Evolutionary conservation across 108 stramenopile genomes (phyloP).

Genomic region (Epithemia pelagica): DNA sequence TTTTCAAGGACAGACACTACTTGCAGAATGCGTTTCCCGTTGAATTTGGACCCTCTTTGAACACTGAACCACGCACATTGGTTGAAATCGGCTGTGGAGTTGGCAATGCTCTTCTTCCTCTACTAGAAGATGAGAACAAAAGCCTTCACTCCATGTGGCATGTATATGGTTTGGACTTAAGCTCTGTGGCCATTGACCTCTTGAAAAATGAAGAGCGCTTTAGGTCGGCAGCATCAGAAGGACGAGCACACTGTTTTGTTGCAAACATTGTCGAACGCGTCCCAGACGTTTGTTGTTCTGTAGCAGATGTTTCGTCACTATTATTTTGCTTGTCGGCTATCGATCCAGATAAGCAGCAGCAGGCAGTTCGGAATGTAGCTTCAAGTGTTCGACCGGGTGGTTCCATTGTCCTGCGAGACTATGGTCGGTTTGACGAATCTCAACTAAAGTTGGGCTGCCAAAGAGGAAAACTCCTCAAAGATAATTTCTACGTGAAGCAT

Average conservation of each 20-base stretch:
- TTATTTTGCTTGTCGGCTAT: slow-evolving; percentile 84
- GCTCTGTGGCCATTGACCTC: slow-evolving; percentile 47
- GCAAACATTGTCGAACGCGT: slow-evolving; percentile 41
- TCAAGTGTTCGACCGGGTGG: slow-evolving; percentile 59
- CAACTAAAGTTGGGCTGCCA: slow-evolving; percentile 57
- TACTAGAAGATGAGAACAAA: slow-evolving; percentile 31
- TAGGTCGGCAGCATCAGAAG: slow-evolving; percentile 10
- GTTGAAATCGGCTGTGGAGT: slow-evolving; percentile 90
- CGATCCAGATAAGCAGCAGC: slow-evolving; percentile 26
- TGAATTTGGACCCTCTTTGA: slow-evolving; percentile 33
- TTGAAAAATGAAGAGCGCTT: slow-evolving; percentile 55
- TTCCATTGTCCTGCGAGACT: slow-evolving; percentile 74
- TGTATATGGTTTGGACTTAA: slow-evolving; percentile 59
- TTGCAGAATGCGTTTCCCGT: slow-evolving; percentile 68
- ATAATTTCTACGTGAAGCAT: slow-evolving; percentile 59
- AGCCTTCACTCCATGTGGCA: slow-evolving; percentile 4
- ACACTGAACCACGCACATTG: slow-evolving; percentile 18
- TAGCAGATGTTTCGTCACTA: slow-evolving; percentile 54
- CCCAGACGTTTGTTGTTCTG: slow-evolving; percentile 28
- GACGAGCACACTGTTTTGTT: slow-evolving; percentile 37
- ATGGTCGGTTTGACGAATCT: slow-evolving; percentile 82
- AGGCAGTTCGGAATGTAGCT: slow-evolving; percentile 44
- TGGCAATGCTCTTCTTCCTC: slow-evolving; percentile 76
- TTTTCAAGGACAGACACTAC: slow-evolving; percentile 89
- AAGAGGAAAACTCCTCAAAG: slow-evolving; percentile 43